These are phyloP conservation scores for Hypoxylon sp. DNA, from an alignment of 2,329 filamentous ascomycete genomes.

Conservation along the genomic window DNA sequence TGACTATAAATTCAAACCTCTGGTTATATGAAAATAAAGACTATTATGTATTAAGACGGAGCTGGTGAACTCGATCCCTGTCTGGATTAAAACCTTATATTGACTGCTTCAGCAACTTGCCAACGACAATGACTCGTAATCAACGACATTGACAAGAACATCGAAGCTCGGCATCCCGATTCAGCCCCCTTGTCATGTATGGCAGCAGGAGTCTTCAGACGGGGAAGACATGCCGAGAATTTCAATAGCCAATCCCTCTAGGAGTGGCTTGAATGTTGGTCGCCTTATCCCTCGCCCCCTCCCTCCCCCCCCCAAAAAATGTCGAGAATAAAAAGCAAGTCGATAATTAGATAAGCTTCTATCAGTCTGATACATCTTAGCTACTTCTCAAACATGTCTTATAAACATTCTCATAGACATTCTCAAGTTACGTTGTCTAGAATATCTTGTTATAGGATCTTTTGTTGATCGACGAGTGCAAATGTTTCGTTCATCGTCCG, in stretches of 20 bases:
- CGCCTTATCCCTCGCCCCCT: constrained; percentile 15
- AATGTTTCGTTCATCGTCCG: background rate
- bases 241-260: background rate
- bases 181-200: background rate
- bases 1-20: background rate
- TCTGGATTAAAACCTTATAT: constrained; percentile 19
- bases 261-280: constrained; percentile 5
- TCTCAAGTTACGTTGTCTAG: background rate
- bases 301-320: constrained; percentile 3
- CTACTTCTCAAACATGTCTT: constrained; percentile 14
- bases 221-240: background rate
- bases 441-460: background rate
- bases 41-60: background rate
- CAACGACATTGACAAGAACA: background rate
- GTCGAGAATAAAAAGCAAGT: constrained; percentile 32
- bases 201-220: background rate
- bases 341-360: background rate
- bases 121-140: constrained; percentile 25
- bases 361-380: constrained; percentile 8
- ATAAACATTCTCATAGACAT: background rate
- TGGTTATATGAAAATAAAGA: background rate
- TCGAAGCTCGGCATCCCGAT: background rate
- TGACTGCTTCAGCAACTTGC: constrained; percentile 12
- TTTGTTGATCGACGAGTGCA: background rate
- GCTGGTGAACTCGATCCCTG: constrained; percentile 9